A percentile compares a stretch with the other conserved stretches of the same genome.
Conservation (phyloP, 1,284 basidiomycete genomes). For the Sporisorium scitamineum region DNA sequence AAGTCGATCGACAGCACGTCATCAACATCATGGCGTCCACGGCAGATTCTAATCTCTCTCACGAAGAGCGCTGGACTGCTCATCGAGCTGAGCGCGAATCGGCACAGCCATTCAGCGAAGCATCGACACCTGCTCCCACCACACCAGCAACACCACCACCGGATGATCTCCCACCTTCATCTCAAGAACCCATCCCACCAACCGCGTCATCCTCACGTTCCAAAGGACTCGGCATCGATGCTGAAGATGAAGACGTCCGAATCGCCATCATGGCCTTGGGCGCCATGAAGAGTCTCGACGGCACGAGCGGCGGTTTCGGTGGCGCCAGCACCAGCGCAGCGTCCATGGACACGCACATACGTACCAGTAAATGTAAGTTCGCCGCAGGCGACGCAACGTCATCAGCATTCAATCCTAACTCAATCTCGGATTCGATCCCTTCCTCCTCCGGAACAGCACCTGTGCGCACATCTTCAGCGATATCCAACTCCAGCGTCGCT, state of each 20-base stretch:
- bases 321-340: constrained; percentile 23
- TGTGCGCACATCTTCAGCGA: constrained; percentile 44
- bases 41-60: constrained; percentile 19
- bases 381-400: too few relatives aligned
- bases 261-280: constrained; percentile 62
- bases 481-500: constrained; percentile 51
- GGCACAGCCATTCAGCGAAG: constrained; percentile 23
- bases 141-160: constrained; percentile 40
- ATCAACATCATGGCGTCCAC: constrained; percentile 25
- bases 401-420: not conserved
- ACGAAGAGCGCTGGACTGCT: constrained; percentile 45
- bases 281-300: constrained; percentile 60
- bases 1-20: not conserved
- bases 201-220: constrained; percentile 8
- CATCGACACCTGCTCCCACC: constrained; percentile 47
- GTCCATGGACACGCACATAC: constrained; percentile 26
- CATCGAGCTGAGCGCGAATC: constrained; percentile 39
- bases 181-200: constrained; percentile 19
- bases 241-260: constrained; percentile 59
- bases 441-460: constrained; percentile 10
- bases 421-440: not conserved
- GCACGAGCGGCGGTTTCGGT: constrained; percentile 20
- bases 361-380: constrained; percentile 28
- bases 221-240: constrained; percentile 47
- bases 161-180: constrained; percentile 29